Base-by-base conservation (phyloP, 257 asterid genomes). In the Solanum bulbocastanum region DNA sequence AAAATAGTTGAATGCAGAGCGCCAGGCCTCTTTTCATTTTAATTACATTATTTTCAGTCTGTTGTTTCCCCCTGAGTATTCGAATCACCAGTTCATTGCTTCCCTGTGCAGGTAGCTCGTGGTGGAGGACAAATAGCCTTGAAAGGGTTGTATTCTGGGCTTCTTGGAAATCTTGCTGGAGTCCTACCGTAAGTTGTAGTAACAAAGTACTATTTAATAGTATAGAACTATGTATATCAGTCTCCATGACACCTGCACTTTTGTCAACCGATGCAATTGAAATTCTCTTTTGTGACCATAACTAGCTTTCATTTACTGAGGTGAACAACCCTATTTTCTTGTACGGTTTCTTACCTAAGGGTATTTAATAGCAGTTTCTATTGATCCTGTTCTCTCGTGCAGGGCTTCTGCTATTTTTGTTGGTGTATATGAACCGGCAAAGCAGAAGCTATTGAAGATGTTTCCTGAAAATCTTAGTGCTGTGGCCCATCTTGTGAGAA, bases 371-470 rank as follows among this genome's bases (percentile, higher is more conserved):
- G 87, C 87, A 30, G 11, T 87, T 88, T 87, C 87, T 69, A 86
- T 56, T 75, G 83, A 37, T 71, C 83, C 72, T 84, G 88, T 49
- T 69, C 88, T 69, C 66, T 52, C 36, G 86, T 86, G 68, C 96
- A 97, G 99, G 89, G 99, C 99, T 62, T 97, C 99, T 88, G 99
- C 99, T 89, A 89, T 96, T 88, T 97, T 97, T 87, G 93, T 97
- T 91, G 99, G 99, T 74, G 98, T 97, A 46, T 97, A 97, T 93
- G 99, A 97, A 91, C 98, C 99, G 73, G 93, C 97, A 88, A 97
- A 97, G 93, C 95, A 95, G 89, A 94, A 94, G 87, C 92, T 97
- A 66, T 89, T 97, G 91, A 93, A 91, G 93, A 86, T 89, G 73
- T 37, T 97, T 23, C 99, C 99, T 32, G 98, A 96, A 88, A 94